Base-by-base conservation (phyloP, 2,329 filamentous ascomycete genomes). In the Aspergillus sp. region DNA sequence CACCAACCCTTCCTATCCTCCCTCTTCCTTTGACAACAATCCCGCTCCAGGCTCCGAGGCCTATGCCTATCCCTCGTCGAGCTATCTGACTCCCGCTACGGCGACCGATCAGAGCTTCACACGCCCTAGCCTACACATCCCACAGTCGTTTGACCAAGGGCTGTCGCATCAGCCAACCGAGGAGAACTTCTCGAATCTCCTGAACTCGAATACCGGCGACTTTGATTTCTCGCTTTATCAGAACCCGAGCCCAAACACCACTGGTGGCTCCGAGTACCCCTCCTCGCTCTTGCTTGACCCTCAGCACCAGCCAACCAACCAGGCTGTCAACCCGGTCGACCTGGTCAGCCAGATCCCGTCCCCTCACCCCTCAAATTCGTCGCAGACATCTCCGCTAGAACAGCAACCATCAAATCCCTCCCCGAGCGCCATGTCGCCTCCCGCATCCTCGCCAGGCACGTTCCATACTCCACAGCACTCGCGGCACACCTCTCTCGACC, bases 401-500 rank as follows among this genome's bases (percentile, higher is more conserved):
- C 78, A 77, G 62, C 78, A 77, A 17, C 66, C 64, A 48, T 76
- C 86, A 68, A 79, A 80, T 61, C 79, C 81, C 19, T 83, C 83
- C 34, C 79, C 77, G 20, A 80, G 79, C 5, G 67, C 84, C 73
- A 75, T 83, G 74, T 67, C 80, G 71, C 85, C 85, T 42, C 83
- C 83, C 3, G 77, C 76, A 58, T 77, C 83, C 46, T 81, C 78
- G 37, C 81, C 83, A 59, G 78, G 77, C 51, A 63, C 68, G 15
- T 85, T 80, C 70, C 79, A 79, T 61, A 80, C 79, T 17, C 80
- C 83, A 52, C 78, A 77, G 57, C 82, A 86, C 69, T 86, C 85
- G 53, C 80, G 85, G 54, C 80, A 86, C 65, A 77, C 81, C 19
- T 87, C 85, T 20, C 74, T 88, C 33, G 85, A 87, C 61, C 86